These are phyloP conservation scores for Quercus tomentella DNA, from an alignment of 331 rosid genomes.

Conservation along the genomic window DNA sequence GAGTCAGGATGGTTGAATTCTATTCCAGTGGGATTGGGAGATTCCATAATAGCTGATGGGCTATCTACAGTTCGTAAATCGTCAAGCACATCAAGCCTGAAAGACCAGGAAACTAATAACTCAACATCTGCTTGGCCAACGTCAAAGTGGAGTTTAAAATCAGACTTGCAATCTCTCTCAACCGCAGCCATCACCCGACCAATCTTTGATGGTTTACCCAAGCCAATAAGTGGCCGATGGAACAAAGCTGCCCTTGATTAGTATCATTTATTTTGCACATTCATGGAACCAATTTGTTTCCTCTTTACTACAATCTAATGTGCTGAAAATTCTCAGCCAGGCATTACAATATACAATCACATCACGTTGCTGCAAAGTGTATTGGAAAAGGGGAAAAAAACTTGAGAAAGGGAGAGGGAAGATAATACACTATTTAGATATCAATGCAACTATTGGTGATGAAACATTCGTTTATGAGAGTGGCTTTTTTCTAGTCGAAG, in stretches of 20 bases:
- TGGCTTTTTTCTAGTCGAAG: constrained; percentile 12
- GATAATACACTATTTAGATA: constrained; percentile 30
- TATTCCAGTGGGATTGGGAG: constrained; percentile 68
- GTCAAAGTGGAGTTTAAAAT: constrained; percentile 61
- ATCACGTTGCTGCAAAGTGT: constrained; percentile 26
- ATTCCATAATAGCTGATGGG: constrained; percentile 52
- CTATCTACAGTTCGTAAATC: constrained; percentile 59
- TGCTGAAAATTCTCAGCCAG: constrained; percentile 8
- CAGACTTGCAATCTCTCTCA: constrained; percentile 65
- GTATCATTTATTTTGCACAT: constrained; percentile 20
- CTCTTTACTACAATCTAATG: constrained; percentile 12
- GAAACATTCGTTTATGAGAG: constrained; percentile 18
- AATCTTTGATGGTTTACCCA: constrained; percentile 81
- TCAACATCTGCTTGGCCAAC: constrained; percentile 55
- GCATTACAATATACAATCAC: constrained; percentile 20
- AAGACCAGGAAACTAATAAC: constrained; percentile 61
- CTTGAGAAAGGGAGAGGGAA: constrained; percentile 9
- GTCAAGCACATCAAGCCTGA: constrained; percentile 59
- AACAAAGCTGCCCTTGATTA: constrained; percentile 84
- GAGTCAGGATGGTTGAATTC: constrained; percentile 64
- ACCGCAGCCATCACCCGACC: constrained; percentile 54
- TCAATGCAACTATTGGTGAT: constrained; percentile 16
- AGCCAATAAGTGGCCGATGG: constrained; percentile 74
- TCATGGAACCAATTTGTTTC: constrained; percentile 30
- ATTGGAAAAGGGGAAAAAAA: constrained; percentile 20